These are phyloP conservation scores for Scutellaria galericulata DNA, from an alignment of 257 asterid species.

Conservation along the genomic window DNA sequence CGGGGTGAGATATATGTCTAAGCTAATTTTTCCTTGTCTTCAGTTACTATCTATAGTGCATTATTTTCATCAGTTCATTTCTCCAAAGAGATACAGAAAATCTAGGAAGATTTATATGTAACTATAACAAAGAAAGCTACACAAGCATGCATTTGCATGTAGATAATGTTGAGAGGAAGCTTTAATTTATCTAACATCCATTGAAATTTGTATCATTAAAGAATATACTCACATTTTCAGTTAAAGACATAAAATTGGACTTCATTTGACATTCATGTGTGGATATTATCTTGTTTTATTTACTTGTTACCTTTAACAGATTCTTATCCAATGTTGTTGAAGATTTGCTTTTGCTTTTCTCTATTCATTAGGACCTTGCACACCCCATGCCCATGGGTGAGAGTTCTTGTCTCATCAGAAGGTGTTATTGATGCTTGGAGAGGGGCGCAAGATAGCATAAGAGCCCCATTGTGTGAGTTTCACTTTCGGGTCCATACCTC, in stretches of 20 bases:
- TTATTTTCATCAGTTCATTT: not conserved
- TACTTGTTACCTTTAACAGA: no score
- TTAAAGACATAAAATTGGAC: not conserved
- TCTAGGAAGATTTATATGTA: not conserved
- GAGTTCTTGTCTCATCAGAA: no score
- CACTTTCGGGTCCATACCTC: no score
- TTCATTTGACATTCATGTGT: not conserved
- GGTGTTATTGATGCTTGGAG: no score
- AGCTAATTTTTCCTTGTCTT: not conserved
- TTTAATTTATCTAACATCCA: not conserved
- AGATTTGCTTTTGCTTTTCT: no score
- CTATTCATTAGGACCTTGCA: no score
- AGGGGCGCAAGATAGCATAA: no score
- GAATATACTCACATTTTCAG: not conserved
- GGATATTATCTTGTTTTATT: no score
- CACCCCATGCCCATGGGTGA: no score
- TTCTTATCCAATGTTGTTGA: no score
- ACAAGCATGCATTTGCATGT: not conserved
- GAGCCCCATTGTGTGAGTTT: no score
- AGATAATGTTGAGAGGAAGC: constrained; percentile 5
- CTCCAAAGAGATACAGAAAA: not conserved
- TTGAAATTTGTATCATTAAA: not conserved
- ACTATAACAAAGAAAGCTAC: not conserved
- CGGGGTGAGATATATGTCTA: not conserved
- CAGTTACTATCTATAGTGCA: constrained; percentile 15